Conservation (phyloP, 805 yeast genomes). For the Metschnikowia lunata region DNA sequence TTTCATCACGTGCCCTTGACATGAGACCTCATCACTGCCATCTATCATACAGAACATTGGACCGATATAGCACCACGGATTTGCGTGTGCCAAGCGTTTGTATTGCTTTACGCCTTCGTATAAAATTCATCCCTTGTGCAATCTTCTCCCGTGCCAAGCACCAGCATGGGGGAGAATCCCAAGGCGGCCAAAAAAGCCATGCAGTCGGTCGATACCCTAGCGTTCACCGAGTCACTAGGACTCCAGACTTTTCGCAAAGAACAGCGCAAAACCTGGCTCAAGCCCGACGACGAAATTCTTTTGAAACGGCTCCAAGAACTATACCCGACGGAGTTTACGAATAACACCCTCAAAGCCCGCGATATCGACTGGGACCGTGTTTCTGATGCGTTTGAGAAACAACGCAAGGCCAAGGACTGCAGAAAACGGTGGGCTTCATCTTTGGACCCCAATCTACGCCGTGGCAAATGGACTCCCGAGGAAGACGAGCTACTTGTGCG, state of each 20-base stretch:
- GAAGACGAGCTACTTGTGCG: conserved; percentile 67
- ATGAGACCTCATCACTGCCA: too few relatives aligned
- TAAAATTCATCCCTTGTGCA: neutral
- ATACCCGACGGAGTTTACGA: conserved; percentile 19
- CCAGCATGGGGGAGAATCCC: neutral
- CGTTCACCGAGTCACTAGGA: conserved; percentile 68
- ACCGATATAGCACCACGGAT: too few relatives aligned
- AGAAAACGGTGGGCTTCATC: conserved; percentile 85
- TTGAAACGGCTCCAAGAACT: conserved; percentile 38
- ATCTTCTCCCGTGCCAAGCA: neutral
- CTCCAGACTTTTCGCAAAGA: conserved; percentile 66
- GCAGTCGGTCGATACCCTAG: conserved; percentile 43
- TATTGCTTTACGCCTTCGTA: neutral
- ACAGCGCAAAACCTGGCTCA: conserved; percentile 67
- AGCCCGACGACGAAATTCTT: conserved; percentile 63
- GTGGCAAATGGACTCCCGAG: conserved; percentile 81
- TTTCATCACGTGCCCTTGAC: too few relatives aligned
- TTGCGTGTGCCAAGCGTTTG: too few relatives aligned
- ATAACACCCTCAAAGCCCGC: conserved; percentile 30
- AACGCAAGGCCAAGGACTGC: conserved; percentile 73
- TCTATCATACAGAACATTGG: too few relatives aligned
- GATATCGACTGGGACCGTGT: conserved; percentile 60
- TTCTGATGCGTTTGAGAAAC: conserved; percentile 39
- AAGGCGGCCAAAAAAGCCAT: conserved; percentile 6
- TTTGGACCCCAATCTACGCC: conserved; percentile 72